Evolutionary conservation across 768 basidiomycete genomes (phyloP).

Genomic region (Termitomyces bulborhizus): DNA sequence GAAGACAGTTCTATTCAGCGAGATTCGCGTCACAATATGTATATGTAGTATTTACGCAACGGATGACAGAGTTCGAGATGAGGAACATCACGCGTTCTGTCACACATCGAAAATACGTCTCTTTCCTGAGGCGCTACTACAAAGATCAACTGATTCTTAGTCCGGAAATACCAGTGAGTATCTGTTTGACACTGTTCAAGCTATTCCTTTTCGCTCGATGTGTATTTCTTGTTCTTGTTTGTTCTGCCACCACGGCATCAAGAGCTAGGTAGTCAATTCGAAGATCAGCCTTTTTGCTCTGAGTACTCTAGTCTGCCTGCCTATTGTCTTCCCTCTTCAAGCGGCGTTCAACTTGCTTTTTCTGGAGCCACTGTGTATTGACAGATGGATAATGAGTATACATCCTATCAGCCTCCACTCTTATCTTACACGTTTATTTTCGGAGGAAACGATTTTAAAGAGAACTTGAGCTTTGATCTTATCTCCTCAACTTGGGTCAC

Average conservation of each 20-base stretch:
- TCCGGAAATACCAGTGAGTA: neutral
- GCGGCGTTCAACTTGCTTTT: neutral
- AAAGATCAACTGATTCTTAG: no score
- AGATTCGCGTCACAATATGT: no score
- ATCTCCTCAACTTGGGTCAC: no score
- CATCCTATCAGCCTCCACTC: neutral
- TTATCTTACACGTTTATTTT: neutral
- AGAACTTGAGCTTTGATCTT: no score
- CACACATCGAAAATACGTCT: no score
- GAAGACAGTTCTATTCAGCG: no score
- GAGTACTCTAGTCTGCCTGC: neutral
- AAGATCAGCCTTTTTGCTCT: constrained; percentile 2
- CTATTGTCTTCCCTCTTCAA: neutral
- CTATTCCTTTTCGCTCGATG: neutral
- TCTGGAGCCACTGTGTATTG: constrained; percentile 10
- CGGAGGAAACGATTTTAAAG: constrained; percentile 5
- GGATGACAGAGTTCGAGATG: no score
- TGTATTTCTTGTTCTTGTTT: neutral
- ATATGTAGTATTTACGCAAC: no score
- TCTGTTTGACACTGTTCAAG: neutral
- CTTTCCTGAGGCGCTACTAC: no score
- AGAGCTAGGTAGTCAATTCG: neutral
- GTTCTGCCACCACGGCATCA: no score
- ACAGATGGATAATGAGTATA: constrained; percentile 12
- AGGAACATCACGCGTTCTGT: no score